phyloP scores from a whole-genome alignment of 441 rosid species.

The Erodium texanum region DNA sequence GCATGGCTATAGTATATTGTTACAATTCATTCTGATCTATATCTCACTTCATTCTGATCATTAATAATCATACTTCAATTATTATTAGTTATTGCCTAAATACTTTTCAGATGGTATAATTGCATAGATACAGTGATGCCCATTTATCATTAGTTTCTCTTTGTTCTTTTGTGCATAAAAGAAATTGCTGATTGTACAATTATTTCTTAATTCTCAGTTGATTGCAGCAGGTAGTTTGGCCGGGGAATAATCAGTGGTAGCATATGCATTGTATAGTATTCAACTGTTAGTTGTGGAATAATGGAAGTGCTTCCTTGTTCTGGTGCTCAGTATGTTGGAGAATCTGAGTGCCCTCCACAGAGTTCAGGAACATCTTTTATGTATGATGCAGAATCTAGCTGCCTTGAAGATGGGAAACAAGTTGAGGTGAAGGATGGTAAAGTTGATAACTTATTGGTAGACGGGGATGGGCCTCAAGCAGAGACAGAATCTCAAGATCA shows the following conservation, averaged over 20 bases:
- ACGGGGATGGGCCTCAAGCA: slow-evolving; percentile 25
- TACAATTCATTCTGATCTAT: too few species aligned
- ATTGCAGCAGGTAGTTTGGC: slow-evolving; percentile 28
- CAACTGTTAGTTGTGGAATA: slow-evolving; percentile 23
- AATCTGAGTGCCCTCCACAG: slow-evolving; percentile 34
- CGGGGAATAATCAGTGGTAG: slow-evolving; percentile 16
- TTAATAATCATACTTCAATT: too few species aligned
- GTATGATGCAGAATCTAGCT: slow-evolving; percentile 28
- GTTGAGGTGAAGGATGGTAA: slow-evolving; percentile 31
- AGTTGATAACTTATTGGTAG: slow-evolving; percentile 29
- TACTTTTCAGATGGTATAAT: background rate
- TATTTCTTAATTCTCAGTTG: slow-evolving; percentile 14
- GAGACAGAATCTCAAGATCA: slow-evolving; percentile 30
- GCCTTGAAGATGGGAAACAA: slow-evolving; percentile 28
- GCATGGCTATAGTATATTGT: too few species aligned
- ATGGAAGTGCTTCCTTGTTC: slow-evolving; percentile 61
- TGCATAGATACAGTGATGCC: background rate
- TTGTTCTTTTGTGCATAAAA: background rate
- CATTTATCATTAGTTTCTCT: background rate
- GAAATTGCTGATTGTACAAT: background rate
- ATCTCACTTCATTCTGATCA: too few species aligned
- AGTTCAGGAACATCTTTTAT: slow-evolving; percentile 25
- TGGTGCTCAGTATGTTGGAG: slow-evolving; percentile 42
- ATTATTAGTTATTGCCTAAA: too few species aligned
- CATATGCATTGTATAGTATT: slow-evolving; percentile 23